Conservation (phyloP, 2,329 filamentous ascomycete species). For the Orbilia ellipsospora region DNA sequence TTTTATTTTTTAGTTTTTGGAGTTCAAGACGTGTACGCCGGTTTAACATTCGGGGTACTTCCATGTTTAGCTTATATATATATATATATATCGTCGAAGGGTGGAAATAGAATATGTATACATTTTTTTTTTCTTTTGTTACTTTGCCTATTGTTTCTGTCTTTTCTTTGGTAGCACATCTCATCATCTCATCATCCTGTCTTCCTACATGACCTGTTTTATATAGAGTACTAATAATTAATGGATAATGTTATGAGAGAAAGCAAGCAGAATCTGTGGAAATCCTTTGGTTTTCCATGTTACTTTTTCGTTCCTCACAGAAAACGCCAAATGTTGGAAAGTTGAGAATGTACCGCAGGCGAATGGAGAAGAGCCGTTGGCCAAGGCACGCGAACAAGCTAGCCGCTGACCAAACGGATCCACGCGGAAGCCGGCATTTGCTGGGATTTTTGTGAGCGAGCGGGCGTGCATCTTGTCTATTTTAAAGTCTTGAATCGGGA, state of each 20-base stretch:
- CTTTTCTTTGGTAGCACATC: constrained; percentile 7
- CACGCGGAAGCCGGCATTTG: constrained; percentile 28
- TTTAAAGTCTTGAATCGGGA: constrained; percentile 29
- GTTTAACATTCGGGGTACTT: background rate
- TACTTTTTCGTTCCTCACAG: too few species aligned
- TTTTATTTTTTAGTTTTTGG: constrained; percentile 3
- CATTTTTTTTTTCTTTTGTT: too few species aligned
- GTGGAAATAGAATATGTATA: constrained; percentile 17
- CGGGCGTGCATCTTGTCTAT: constrained; percentile 22
- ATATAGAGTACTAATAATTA: constrained; percentile 46
- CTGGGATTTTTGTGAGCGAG: constrained; percentile 3
- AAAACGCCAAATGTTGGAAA: constrained; percentile 16
- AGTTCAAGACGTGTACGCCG: constrained; percentile 25
- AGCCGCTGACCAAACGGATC: constrained; percentile 38
- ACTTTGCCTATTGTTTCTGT: background rate
- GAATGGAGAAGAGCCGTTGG: constrained; percentile 14
- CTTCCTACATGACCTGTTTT: constrained; percentile 21
- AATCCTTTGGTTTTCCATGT: background rate
- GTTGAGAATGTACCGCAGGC: background rate
- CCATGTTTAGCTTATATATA: too few species aligned
- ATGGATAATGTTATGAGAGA: constrained; percentile 45
- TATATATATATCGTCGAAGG: background rate
- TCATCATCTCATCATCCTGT: constrained; percentile 26
- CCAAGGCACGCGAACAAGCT: constrained; percentile 9
- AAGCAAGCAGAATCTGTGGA: background rate